A percentile compares a stretch with the other conserved stretches of the same genome.
Evolutionary conservation across 2,329 filamentous ascomycete genomes (phyloP).

Genomic region (Cytospora mali): DNA sequence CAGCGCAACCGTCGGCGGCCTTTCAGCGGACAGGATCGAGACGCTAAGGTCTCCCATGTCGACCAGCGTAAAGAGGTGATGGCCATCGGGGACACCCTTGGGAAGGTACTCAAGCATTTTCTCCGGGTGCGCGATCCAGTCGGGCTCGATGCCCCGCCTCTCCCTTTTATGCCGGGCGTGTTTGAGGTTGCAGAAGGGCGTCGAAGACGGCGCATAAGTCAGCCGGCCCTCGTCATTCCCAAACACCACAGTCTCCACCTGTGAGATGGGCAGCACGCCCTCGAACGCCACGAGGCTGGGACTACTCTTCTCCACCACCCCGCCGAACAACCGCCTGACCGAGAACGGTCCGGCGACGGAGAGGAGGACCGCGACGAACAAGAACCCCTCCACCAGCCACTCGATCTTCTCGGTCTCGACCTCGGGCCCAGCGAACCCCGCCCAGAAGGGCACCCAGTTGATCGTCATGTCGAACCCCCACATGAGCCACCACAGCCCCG

Average conservation of each 20-base stretch:
- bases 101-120: slow-evolving; percentile 12
- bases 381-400: slow-evolving; percentile 23
- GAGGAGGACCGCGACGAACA: slow-evolving; percentile 24
- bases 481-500: slow-evolving; percentile 28
- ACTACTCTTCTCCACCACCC: slow-evolving; percentile 32
- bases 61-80: slow-evolving; percentile 38
- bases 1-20: slow-evolving; percentile 36
- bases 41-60: slow-evolving; percentile 38
- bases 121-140: slow-evolving; percentile 25
- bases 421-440: neutral
- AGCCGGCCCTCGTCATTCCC: slow-evolving; percentile 32
- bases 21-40: slow-evolving; percentile 35
- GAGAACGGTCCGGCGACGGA: slow-evolving; percentile 30
- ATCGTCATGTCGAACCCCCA: slow-evolving; percentile 27
- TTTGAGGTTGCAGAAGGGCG: slow-evolving; percentile 27
- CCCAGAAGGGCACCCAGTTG: slow-evolving; percentile 26
- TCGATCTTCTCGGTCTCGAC: slow-evolving; percentile 9
- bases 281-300: slow-evolving; percentile 35
- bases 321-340: slow-evolving; percentile 30
- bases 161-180: slow-evolving; percentile 27
- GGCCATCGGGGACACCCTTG: slow-evolving; percentile 21
- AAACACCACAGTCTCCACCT: slow-evolving; percentile 34
- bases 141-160: slow-evolving; percentile 33
- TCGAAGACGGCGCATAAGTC: slow-evolving; percentile 33
- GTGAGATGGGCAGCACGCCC: slow-evolving; percentile 32